Evolutionary conservation across 768 basidiomycete genomes (phyloP), one percentile per base, ranked within the genome.

Genomic region (Arthromyces matolae): DNA sequence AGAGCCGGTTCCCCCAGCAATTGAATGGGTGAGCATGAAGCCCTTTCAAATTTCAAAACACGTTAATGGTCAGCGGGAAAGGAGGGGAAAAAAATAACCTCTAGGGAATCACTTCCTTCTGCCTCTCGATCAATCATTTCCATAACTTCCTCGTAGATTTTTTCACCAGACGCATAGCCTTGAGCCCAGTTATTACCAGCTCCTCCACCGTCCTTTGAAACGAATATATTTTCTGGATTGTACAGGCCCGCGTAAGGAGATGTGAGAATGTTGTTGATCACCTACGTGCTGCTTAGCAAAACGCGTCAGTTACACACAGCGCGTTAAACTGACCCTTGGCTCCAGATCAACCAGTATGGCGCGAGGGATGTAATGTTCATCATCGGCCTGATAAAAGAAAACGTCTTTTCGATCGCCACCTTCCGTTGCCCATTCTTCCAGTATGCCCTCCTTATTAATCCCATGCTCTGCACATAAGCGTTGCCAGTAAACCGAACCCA

Each of bases 351-450:
- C 84, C 31, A 99, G 78, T 52, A 99, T 95, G 4, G 96, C 92
- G 43, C 96, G 81, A 2, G 96, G 96, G 50, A 99, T 94, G 67
- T 98, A 99, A 60, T 96, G 94, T 65, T 98, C 96, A 61, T 99
- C 96, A 64, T 99, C 96, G n/a, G 96, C 96, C 66, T 98, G 95
- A 65, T 99, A 98, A 72, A 99, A 99, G 71, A 99, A 99, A 22
- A 96, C 95, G 69, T 99, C 96, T 63, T 98, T 99, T 58, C 96
- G 78, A 69, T 99, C 96, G 8, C 91, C 91, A 16, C 89, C 90
- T 58, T 94, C 93, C 1, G 86, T 89, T 5, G 94, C 93, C 89
- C 92, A 95, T 53, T 98, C 94, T 65, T 98, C 94, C 38, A 98
- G 82, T 49, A 92, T 91, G 23, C 96, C 96, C 57, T 94, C 89